Evolutionary conservation across 148 eudicot species (phyloP).

Genomic region (Vaccinium vitisidaea): DNA sequence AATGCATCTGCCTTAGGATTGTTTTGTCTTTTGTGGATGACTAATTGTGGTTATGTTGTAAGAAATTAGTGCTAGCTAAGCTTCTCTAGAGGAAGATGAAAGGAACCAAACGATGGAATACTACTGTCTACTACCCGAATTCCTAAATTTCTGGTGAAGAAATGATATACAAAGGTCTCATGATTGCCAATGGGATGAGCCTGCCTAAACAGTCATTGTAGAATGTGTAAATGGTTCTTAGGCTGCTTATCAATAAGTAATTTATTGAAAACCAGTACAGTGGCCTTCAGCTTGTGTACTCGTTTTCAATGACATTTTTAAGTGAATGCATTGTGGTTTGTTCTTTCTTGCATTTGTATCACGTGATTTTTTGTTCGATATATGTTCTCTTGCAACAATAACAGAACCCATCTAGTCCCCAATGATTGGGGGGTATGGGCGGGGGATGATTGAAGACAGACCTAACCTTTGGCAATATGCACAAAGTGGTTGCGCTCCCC

Average conservation of each 20-base stretch:
- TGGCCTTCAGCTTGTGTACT: background rate
- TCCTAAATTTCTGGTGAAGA: background rate
- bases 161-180: background rate
- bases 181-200: background rate
- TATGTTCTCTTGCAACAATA: background rate
- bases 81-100: background rate
- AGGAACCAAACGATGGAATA: background rate
- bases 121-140: background rate
- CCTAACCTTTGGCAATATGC: no score
- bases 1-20: background rate
- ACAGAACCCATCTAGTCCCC: no score
- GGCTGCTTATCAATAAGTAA: background rate
- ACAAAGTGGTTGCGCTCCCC: no score
- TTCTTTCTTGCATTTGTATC: conserved; percentile 4
- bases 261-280: background rate
- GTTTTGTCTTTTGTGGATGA: background rate
- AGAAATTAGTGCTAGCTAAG: background rate
- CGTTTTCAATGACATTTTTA: background rate
- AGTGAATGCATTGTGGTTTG: background rate
- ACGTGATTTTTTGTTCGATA: background rate
- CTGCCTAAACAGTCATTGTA: background rate
- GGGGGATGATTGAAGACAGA: no score
- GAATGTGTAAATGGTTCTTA: background rate
- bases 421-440: no score
- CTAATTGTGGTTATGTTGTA: background rate